Conservation (phyloP, 2,329 filamentous ascomycete genomes). For the Apiospora marii region DNA sequence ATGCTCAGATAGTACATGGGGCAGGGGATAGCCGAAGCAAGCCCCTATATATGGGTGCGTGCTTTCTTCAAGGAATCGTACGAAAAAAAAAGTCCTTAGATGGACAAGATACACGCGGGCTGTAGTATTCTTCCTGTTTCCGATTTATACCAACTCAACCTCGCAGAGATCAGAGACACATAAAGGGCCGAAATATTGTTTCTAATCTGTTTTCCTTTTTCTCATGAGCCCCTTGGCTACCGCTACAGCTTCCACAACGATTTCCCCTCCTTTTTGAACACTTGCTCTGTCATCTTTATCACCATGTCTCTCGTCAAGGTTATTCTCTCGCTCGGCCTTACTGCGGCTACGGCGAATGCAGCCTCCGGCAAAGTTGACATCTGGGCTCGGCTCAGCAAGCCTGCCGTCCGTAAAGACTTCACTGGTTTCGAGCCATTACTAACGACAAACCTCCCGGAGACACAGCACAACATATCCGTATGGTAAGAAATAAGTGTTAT, state of each 20-base stretch:
- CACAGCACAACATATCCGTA: neutral
- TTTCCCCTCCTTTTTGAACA: neutral
- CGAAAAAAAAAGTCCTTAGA: too few relatives aligned
- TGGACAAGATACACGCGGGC: too few relatives aligned
- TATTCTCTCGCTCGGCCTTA: neutral
- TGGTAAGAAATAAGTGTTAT: neutral
- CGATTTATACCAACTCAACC: too few relatives aligned
- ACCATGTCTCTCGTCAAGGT: neutral
- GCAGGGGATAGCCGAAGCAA: too few relatives aligned
- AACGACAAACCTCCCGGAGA: neutral
- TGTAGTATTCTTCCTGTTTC: too few relatives aligned
- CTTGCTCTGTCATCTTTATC: neutral
- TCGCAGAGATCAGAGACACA: too few relatives aligned
- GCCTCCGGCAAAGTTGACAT: neutral
- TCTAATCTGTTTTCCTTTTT: too few relatives aligned
- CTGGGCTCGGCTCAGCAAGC: neutral
- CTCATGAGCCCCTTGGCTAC: neutral
- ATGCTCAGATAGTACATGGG: too few relatives aligned
- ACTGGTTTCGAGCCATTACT: neutral
- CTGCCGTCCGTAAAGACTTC: neutral
- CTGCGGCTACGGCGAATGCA: neutral
- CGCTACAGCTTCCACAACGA: accelerated
- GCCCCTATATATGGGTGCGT: too few relatives aligned
- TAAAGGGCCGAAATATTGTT: too few relatives aligned
- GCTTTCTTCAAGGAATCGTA: too few relatives aligned